A percentile compares a stretch with the other conserved stretches of the same genome.
Evolutionary conservation across 495 filamentous ascomycete genomes (phyloP).

Genomic region (Hypoxylon crocopeplum): DNA sequence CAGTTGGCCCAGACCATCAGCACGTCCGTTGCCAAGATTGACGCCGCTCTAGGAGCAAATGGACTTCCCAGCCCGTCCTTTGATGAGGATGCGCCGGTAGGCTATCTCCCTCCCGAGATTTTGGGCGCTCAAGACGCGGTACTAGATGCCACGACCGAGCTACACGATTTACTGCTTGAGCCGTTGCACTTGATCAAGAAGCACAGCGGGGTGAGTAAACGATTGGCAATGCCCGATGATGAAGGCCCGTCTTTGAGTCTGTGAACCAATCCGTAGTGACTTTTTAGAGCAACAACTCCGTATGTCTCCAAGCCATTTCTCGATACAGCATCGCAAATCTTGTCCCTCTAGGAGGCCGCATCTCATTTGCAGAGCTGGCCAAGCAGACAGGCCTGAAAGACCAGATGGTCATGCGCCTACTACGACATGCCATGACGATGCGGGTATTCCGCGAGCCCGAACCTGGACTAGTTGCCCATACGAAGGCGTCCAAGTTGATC

Average conservation of each 20-base stretch:
- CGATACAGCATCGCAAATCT: slow-evolving; percentile 41
- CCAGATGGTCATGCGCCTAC: slow-evolving; percentile 43
- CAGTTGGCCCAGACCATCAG: not conserved
- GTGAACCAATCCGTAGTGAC: too few relatives aligned
- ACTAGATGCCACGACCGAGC: not conserved
- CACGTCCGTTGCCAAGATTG: not conserved
- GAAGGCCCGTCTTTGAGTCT: too few relatives aligned
- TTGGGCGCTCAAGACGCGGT: too few relatives aligned
- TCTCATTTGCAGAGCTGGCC: slow-evolving; percentile 43
- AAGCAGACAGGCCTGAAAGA: slow-evolving; percentile 20
- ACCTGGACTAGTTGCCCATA: slow-evolving; percentile 23
- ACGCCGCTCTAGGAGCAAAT: not conserved
- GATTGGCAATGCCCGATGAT: too few relatives aligned
- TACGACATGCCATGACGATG: slow-evolving; percentile 55
- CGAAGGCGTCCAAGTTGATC: slow-evolving; percentile 42
- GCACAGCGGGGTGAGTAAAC: not conserved
- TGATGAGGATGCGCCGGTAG: not conserved
- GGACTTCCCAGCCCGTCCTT: not conserved
- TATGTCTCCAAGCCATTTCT: slow-evolving; percentile 42
- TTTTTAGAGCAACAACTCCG: slow-evolving; percentile 22
- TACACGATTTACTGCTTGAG: not conserved
- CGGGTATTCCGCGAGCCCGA: slow-evolving; percentile 52
- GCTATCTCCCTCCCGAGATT: too few relatives aligned
- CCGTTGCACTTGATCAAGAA: not conserved
- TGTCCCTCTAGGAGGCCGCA: slow-evolving; percentile 38